These are phyloP conservation scores for Mycena olivaceomarginata DNA, from an alignment of 768 basidiomycete species.

Conservation along the genomic window DNA sequence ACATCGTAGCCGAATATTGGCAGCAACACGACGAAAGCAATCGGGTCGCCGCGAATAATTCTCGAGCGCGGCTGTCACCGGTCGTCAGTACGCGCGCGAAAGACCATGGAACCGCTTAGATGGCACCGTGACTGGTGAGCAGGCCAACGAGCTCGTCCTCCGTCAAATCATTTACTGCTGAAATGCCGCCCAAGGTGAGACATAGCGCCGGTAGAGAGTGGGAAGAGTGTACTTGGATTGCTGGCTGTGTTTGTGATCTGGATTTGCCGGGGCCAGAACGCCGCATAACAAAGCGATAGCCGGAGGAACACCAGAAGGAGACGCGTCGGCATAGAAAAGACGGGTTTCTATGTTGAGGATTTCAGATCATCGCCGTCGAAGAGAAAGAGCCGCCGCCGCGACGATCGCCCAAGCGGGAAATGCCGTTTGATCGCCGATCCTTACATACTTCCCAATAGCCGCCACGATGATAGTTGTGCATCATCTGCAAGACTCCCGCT, in stretches of 20 bases:
- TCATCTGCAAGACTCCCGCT: constrained; percentile 69
- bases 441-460: constrained; percentile 2
- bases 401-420: constrained; percentile 22
- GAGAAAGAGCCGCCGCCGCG: constrained; percentile 26
- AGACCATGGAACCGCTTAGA: constrained; percentile 12
- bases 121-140: constrained; percentile 40
- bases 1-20: constrained; percentile 69
- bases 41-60: constrained; percentile 71
- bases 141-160: constrained; percentile 35
- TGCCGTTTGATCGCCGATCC: constrained; percentile 14
- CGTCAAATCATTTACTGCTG: constrained; percentile 4
- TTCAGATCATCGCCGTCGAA: constrained; percentile 33
- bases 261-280: constrained; percentile 31
- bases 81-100: constrained; percentile 11
- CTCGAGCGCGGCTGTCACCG: constrained; percentile 64
- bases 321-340: constrained; percentile 35
- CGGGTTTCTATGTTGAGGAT: constrained; percentile 4
- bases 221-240: constrained; percentile 26
- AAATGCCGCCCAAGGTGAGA: constrained; percentile 12
- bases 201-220: constrained; percentile 9
- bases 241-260: not conserved
- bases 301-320: constrained; percentile 18
- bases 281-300: constrained; percentile 37
- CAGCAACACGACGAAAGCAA: constrained; percentile 76
- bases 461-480: constrained; percentile 55